phyloP scores from a whole-genome alignment of 768 basidiomycete genomes.

The Leccinum incarnatum region DNA sequence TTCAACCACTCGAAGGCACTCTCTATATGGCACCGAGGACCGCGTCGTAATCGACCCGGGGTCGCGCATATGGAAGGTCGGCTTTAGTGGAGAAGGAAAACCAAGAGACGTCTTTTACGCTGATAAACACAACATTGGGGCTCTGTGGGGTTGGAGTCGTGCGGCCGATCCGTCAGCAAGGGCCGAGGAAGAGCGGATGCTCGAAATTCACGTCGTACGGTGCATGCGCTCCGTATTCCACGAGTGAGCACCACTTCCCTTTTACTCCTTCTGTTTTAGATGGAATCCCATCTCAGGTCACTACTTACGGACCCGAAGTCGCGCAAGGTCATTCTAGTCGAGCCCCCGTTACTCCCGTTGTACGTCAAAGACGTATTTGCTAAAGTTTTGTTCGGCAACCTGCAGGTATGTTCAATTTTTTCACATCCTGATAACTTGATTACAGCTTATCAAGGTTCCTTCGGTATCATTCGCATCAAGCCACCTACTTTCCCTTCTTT shows the following conservation, averaged over 20 bases:
- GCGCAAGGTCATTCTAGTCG: slow-evolving; percentile 89
- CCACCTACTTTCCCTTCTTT: slow-evolving; percentile 80
- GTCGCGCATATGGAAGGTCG: slow-evolving; percentile 93
- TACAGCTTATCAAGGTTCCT: slow-evolving; percentile 60
- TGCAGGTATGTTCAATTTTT: slow-evolving; percentile 53
- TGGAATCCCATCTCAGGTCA: slow-evolving; percentile 51
- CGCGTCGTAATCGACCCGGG: slow-evolving; percentile 94
- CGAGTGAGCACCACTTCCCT: slow-evolving; percentile 51
- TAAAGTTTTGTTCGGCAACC: slow-evolving; percentile 82
- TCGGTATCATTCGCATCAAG: slow-evolving; percentile 92
- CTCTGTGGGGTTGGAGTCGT: slow-evolving; percentile 62
- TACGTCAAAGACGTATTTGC: slow-evolving; percentile 89
- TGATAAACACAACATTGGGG: slow-evolving; percentile 37
- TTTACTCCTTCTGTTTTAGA: slow-evolving; percentile 9
- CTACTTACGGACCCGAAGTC: slow-evolving; percentile 93
- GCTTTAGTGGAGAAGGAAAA: slow-evolving; percentile 93
- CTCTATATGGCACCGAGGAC: slow-evolving; percentile 95
- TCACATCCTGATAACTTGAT: not conserved
- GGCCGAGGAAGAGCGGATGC: slow-evolving; percentile 69
- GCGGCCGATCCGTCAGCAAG: slow-evolving; percentile 53
- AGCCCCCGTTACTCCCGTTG: slow-evolving; percentile 83
- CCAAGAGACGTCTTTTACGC: slow-evolving; percentile 86
- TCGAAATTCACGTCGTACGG: slow-evolving; percentile 67
- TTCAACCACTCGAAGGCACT: slow-evolving; percentile 81
- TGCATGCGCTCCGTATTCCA: slow-evolving; percentile 78